Base-by-base conservation (phyloP, 441 rosid genomes). In the Lepidium campestre region DNA sequence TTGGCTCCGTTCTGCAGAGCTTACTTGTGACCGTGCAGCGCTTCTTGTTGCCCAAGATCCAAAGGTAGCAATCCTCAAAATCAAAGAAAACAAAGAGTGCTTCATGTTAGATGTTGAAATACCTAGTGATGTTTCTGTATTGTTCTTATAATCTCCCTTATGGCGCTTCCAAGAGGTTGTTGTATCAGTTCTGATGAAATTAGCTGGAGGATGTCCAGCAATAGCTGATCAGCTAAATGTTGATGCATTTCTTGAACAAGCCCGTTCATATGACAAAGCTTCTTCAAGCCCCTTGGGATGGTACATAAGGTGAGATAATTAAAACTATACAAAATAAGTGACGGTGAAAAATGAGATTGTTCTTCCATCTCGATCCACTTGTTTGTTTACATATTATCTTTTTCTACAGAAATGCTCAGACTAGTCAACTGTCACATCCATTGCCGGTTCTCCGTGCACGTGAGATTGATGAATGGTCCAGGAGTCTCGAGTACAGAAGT, bases 21-120 rank as follows among this genome's bases (percentile, higher is more conserved):
- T 93, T 31, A 93, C 99, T 56, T 93, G 97, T 74, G 99, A 93
- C 73, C 96, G 96, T 49, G 99, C 97, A 57, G 99, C 99, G 6
- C 99, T 93, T 78, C 96, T 93, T n/a, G 99, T 93, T 20, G 90
- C 93, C 47, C 97, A 91, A 66, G 96, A 93, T 71, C 88, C 96
- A 53, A 90, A 89, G 93, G 99, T 93, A 75, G 14, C 27, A 57
- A 68, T 19, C 18, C 32, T 54, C 10, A 35, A 29, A 56, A 54
- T 17, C 1, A 0, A 23, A 41, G 12, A 39, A 40, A 37, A 11
- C 13, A 74, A 1, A 9, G 1, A 56, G 17, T 56, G 54, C 3
- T 68, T 63, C 9, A 47, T 48, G 15, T 7, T 41, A 22, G 53
- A 54, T 10, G 4, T 3, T 42, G 14, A 18, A 44, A 39, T 36